Evolutionary conservation across 2,329 filamentous ascomycete species (phyloP).

Genomic region (Pseudocercospora eumusae): DNA sequence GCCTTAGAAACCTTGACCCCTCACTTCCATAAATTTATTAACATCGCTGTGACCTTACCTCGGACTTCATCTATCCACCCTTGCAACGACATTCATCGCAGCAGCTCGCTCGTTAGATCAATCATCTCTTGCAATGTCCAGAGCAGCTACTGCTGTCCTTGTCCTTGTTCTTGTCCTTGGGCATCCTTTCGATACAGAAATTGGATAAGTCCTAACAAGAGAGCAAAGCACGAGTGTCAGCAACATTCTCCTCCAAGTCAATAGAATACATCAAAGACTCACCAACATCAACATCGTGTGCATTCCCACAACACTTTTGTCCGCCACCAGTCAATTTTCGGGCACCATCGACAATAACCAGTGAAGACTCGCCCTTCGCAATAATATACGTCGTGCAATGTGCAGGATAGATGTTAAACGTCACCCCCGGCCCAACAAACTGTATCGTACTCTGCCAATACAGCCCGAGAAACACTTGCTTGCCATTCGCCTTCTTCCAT

Average conservation of each 20-base stretch:
- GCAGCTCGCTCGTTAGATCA: too few species aligned
- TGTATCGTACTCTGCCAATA: background rate
- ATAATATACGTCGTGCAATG: background rate
- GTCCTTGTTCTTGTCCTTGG: too few species aligned
- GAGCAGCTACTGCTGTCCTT: too few species aligned
- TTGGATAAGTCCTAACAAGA: too few species aligned
- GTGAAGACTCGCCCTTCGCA: background rate
- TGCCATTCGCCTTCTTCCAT: background rate
- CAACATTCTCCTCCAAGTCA: too few species aligned
- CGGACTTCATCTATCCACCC: background rate
- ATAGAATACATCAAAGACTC: too few species aligned
- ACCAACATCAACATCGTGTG: background rate
- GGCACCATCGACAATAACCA: background rate
- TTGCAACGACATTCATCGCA: too few species aligned
- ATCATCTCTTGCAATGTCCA: too few species aligned
- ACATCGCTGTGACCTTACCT: background rate
- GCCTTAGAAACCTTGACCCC: conserved; percentile 2
- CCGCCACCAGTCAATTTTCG: background rate
- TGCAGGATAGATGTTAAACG: background rate
- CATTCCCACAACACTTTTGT: background rate
- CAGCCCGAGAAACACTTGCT: background rate
- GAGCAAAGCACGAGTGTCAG: too few species aligned
- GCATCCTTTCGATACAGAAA: too few species aligned
- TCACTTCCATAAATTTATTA: background rate
- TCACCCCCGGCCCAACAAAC: background rate